A percentile compares a stretch with the other conserved stretches of the same genome.
phyloP scores from a whole-genome alignment of 306 rosid species.

The Luffa aegyptiaca region DNA sequence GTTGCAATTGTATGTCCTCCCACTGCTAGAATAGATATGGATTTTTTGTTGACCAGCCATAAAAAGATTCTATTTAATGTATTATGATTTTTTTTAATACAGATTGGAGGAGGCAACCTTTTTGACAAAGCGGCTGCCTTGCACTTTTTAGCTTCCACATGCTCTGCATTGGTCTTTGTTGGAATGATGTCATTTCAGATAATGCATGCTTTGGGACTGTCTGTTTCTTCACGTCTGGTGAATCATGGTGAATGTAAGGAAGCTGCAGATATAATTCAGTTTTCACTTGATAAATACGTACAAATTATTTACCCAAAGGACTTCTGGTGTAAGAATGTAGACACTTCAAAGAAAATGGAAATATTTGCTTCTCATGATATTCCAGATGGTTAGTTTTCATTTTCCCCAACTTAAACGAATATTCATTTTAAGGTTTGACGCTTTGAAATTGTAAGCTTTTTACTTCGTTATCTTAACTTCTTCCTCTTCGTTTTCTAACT shows the following conservation, averaged over 20 bases:
- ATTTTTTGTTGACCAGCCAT: background rate
- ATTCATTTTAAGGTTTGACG: background rate
- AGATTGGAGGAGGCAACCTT: constrained; percentile 81
- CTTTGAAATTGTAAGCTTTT: background rate
- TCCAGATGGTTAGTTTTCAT: constrained; percentile 50
- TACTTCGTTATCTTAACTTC: background rate
- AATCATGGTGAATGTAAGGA: constrained; percentile 37
- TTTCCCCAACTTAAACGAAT: background rate
- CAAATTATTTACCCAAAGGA: constrained; percentile 65
- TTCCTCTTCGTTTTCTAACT: no score
- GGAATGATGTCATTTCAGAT: constrained; percentile 90
- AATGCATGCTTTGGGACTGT: constrained; percentile 61
- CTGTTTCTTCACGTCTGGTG: constrained; percentile 42
- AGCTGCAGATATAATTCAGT: constrained; percentile 45
- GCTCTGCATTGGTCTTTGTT: constrained; percentile 64
- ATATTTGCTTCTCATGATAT: constrained; percentile 48
- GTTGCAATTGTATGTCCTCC: constrained; percentile 62
- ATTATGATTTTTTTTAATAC: constrained; percentile 13
- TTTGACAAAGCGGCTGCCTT: constrained; percentile 59
- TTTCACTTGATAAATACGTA: constrained; percentile 36
- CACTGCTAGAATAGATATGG: background rate
- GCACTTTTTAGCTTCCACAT: constrained; percentile 57
- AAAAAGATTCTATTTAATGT: background rate
- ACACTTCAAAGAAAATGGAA: constrained; percentile 34
- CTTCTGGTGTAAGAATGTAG: constrained; percentile 59